Percentiles rank a stretch among this genome's conserved stretches.
phyloP scores from a whole-genome alignment of 768 basidiomycete species.

The Russula virescens region DNA sequence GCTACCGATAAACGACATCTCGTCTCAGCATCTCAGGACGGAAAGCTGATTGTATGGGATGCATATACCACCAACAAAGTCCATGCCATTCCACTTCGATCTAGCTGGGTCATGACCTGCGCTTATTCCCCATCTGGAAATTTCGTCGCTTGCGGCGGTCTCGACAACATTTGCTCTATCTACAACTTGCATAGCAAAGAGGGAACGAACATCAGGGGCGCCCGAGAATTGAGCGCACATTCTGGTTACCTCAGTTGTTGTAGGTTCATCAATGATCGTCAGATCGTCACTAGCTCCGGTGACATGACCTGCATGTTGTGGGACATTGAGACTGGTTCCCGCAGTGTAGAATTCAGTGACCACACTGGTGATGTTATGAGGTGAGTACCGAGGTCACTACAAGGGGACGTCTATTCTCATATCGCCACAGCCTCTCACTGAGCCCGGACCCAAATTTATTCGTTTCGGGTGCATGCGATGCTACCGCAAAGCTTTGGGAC shows the following conservation, averaged over 20 bases:
- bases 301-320: conserved; percentile 99
- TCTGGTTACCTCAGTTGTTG: conserved; percentile 98
- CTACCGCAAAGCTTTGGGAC: conserved; percentile 98
- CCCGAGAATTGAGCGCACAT: conserved; percentile 93
- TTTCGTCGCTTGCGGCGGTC: conserved; percentile 96
- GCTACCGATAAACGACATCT: conserved; percentile 94
- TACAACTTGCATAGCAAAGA: conserved; percentile 86
- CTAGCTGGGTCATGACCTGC: conserved; percentile 99
- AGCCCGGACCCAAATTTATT: conserved; percentile 92
- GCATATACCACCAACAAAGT: conserved; percentile 99
- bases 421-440: conserved; percentile 69
- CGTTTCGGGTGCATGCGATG: conserved; percentile 99
- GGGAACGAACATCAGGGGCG: conserved; percentile 76
- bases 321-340: conserved; percentile 97
- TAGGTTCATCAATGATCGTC: conserved; percentile 96
- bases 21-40: conserved; percentile 99
- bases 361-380: conserved; percentile 99
- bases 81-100: conserved; percentile 95
- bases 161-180: conserved; percentile 99
- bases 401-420: conserved; percentile 12
- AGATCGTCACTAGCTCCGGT: conserved; percentile 96
- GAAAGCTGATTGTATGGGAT: conserved; percentile 99
- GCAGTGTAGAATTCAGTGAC: conserved; percentile 98
- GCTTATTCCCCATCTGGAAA: conserved; percentile 96
- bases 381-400: conserved; percentile 38